A percentile compares a stretch with the other conserved stretches of the same genome.
Evolutionary conservation across 352 stramenopile genomes (phyloP).

Genomic region (Pythium folliculosum): DNA sequence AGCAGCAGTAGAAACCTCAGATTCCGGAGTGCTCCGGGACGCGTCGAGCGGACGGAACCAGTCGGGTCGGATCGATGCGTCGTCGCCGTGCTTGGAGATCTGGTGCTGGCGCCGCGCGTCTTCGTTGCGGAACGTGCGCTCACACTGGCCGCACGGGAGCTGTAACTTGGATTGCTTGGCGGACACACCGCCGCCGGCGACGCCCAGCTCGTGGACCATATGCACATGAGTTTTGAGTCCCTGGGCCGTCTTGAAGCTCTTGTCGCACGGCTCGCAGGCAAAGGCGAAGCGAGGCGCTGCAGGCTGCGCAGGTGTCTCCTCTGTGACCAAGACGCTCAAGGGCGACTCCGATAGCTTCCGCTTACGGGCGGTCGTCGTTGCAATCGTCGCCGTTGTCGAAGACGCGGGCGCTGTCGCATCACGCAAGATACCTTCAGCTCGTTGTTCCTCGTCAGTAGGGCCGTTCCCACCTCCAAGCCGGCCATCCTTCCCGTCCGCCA

Average conservation of each 20-base stretch:
- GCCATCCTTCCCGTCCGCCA: not conserved
- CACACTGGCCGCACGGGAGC: conserved; percentile 47
- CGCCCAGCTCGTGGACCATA: conserved; percentile 80
- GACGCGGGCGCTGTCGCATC: too few species aligned
- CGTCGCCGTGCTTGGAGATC: conserved; percentile 80
- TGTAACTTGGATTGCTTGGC: conserved; percentile 3
- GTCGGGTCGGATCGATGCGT: conserved; percentile 77
- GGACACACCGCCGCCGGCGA: conserved; percentile 20
- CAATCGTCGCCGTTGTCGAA: not conserved
- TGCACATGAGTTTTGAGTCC: conserved; percentile 77
- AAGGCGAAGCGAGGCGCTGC: conserved; percentile 35
- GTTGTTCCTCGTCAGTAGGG: too few species aligned
- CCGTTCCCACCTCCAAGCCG: not conserved
- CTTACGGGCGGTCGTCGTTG: conserved; percentile 2
- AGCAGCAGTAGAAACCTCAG: not conserved
- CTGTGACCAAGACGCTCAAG: not conserved
- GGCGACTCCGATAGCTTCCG: conserved; percentile 12
- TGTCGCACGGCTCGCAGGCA: conserved; percentile 54
- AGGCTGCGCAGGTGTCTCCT: not conserved
- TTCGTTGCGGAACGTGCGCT: conserved; percentile 74
- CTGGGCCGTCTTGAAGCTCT: conserved; percentile 70
- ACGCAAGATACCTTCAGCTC: too few species aligned
- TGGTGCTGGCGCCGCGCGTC: conserved; percentile 74
- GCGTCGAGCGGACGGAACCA: conserved; percentile 47
- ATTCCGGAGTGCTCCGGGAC: too few species aligned